phyloP scores from a whole-genome alignment of 495 filamentous ascomycete species.

The Pseudomonodictys pantanalensis region DNA sequence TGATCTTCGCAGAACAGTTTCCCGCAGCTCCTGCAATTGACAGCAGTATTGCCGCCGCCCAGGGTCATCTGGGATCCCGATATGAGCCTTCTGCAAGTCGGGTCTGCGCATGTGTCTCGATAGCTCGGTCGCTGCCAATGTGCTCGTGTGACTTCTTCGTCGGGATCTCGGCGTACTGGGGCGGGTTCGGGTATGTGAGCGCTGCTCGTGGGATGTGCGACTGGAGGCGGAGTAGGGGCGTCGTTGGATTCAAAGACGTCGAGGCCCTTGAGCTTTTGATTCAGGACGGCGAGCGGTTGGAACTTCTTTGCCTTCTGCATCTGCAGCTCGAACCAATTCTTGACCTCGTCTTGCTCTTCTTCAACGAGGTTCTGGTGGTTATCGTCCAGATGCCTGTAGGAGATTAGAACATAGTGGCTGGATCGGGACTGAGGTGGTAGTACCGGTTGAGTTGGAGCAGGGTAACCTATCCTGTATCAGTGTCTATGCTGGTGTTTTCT shows the following conservation, averaged over 20 bases:
- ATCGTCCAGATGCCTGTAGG: conserved; percentile 81
- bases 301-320: conserved; percentile 95
- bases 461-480: conserved; percentile 61
- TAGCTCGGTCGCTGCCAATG: conserved; percentile 80
- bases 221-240: conserved; percentile 40
- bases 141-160: conserved; percentile 78
- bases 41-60: conserved; percentile 71
- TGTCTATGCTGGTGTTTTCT: background rate
- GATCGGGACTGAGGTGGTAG: background rate
- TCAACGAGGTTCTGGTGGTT: conserved; percentile 90
- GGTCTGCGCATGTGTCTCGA: conserved; percentile 83
- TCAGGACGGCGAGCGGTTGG: conserved; percentile 84
- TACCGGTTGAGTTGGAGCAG: conserved; percentile 89
- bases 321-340: conserved; percentile 96
- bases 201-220: conserved; percentile 37
- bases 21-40: conserved; percentile 92
- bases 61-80: conserved; percentile 54
- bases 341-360: conserved; percentile 91
- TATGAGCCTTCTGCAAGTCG: conserved; percentile 60
- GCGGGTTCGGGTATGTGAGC: conserved; percentile 28
- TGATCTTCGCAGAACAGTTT: conserved; percentile 95
- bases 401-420: conserved; percentile 25
- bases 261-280: conserved; percentile 95
- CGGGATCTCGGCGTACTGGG: conserved; percentile 62
- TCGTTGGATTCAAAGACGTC: conserved; percentile 98